Evolutionary conservation across 208 protist genomes (phyloP).

Genomic region (Angomonas desouzai): DNA sequence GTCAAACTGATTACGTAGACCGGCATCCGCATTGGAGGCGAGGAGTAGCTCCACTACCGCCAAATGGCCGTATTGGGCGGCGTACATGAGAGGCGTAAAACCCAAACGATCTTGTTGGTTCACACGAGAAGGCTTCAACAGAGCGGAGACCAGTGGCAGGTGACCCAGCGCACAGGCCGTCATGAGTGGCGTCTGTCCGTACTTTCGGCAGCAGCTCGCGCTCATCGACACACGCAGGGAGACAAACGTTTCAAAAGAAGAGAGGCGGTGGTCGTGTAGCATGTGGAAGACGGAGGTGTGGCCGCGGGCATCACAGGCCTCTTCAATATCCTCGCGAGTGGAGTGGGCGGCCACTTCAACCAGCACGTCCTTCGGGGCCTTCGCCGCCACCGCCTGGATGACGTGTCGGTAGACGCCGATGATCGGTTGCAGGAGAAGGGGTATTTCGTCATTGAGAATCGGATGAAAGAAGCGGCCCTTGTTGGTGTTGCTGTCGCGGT

Average conservation of each 20-base stretch:
- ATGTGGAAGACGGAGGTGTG: conserved; percentile 60
- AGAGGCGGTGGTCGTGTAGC: conserved; percentile 33
- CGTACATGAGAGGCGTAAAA: conserved; percentile 73
- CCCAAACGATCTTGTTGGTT: conserved; percentile 45
- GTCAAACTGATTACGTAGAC: conserved; percentile 30
- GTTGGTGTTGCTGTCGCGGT: background rate
- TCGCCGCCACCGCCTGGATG: conserved; percentile 52
- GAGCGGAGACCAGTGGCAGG: conserved; percentile 24
- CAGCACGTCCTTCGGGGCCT: conserved; percentile 45
- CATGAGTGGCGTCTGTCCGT: conserved; percentile 70
- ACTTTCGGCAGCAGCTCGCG: conserved; percentile 34
- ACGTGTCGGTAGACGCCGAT: conserved; percentile 57
- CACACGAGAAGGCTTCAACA: conserved; percentile 38
- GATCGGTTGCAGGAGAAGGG: conserved; percentile 33
- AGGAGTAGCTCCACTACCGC: conserved; percentile 64
- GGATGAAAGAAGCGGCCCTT: conserved; percentile 40
- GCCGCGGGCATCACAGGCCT: conserved; percentile 45
- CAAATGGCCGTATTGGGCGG: conserved; percentile 45
- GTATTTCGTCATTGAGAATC: conserved; percentile 48
- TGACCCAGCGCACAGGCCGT: conserved; percentile 43
- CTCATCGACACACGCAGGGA: conserved; percentile 47
- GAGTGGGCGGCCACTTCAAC: conserved; percentile 51
- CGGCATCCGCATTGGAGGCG: conserved; percentile 43
- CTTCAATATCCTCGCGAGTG: conserved; percentile 54
- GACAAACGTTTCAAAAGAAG: conserved; percentile 41